Evolutionary conservation across 2,329 filamentous ascomycete species (phyloP), one percentile per base, ranked within the genome.

Genomic region (Paraphoma sp.): DNA sequence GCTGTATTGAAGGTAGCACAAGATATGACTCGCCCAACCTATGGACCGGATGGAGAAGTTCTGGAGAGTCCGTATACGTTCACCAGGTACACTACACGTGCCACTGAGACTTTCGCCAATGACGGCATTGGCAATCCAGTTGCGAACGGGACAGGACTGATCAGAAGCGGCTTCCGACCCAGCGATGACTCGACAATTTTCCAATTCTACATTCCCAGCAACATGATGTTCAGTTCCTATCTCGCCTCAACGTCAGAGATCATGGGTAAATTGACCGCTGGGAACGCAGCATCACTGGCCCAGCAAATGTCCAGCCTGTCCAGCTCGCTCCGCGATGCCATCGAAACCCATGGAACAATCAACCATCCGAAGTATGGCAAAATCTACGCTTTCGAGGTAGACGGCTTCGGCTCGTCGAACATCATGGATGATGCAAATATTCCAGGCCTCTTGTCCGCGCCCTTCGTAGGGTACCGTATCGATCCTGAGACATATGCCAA

Each of bases 361-460:
- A 63, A 73, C 6, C 73, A 76, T 17, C 66, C 73, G 1, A 70
- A 57, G 2, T 71, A 70, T 41, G 78, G 78, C 45, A 72, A 73
- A 29, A 70, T 83, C 17, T 83, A 82, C 57, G 80, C 81, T 12
- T 83, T 77, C 57, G 81, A 83, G 61, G 73, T 82, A 28, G 81
- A 83, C 57, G 80, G 80, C 18, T 81, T 77, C 62, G 76, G 76
- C 44, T 70, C 69, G 12, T 71, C 74, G 51, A 88, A 85, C 60
- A 80, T 89, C 48, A 90, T 90, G 88, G 89, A 91, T 66, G 88
- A 91, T 56, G 87, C 88, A 31, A 91, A 91, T 60, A 86, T 91
- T 47, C 88, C 89, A 0, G 87, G 84, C 11, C 81, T 91, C 3
- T 81, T 91, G 41, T 85, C 86, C 1, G 82, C 87, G 23, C 87